Percentiles rank a stretch among this genome's conserved stretches.
These are phyloP conservation scores for Termitomyces sp. DNA, from an alignment of 768 basidiomycete species.

Conservation along the genomic window DNA sequence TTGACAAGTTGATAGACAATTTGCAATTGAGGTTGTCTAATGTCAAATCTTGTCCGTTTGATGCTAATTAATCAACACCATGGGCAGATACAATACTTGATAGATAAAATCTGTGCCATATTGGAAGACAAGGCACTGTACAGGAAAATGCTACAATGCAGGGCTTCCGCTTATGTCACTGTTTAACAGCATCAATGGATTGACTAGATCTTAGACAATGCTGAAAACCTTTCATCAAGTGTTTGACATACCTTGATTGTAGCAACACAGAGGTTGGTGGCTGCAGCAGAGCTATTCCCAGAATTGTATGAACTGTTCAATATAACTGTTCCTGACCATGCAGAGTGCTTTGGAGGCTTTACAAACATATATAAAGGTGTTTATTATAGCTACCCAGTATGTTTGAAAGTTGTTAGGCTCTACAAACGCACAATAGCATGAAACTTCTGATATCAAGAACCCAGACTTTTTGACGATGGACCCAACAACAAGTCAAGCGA, in stretches of 20 bases:
- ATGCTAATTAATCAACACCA: background rate
- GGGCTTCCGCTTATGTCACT: background rate
- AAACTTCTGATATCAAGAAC: conserved; percentile 15
- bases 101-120: background rate
- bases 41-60: background rate
- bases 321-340: background rate
- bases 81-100: background rate
- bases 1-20: background rate
- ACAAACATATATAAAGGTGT: background rate
- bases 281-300: background rate
- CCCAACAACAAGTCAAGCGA: background rate
- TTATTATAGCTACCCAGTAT: background rate
- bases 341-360: background rate
- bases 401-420: background rate
- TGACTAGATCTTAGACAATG: background rate
- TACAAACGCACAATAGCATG: no score
- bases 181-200: background rate
- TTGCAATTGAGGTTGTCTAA: background rate
- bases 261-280: background rate
- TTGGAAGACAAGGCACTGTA: background rate
- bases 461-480: conserved; percentile 11
- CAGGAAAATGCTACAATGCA: background rate
- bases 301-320: background rate
- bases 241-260: background rate
- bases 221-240: background rate